Evolutionary conservation across 352 stramenopile species (phyloP).

Genomic region (Phytophthora sp.): DNA sequence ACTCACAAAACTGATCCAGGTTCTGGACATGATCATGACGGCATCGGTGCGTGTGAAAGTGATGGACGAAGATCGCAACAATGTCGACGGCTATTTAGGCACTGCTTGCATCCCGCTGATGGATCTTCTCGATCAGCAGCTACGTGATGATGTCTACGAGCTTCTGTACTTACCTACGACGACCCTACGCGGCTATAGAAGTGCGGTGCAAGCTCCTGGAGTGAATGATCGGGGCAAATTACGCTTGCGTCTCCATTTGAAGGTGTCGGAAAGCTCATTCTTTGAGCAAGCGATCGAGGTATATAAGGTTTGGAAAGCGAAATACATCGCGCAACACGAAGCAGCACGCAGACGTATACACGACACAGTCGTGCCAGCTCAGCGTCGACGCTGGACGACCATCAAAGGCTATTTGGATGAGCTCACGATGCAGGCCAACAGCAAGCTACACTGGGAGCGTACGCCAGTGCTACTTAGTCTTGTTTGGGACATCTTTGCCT

Average conservation of each 20-base stretch:
- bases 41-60: constrained; percentile 61
- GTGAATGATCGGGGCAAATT: constrained; percentile 43
- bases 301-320: constrained; percentile 67
- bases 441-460: constrained; percentile 71
- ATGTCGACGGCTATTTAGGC: constrained; percentile 58
- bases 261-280: constrained; percentile 63
- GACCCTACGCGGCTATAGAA: constrained; percentile 7
- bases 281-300: constrained; percentile 70
- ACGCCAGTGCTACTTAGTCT: constrained; percentile 69
- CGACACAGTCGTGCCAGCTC: constrained; percentile 60
- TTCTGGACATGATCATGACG: constrained; percentile 71
- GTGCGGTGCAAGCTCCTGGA: not conserved
- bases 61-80: constrained; percentile 57
- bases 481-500: constrained; percentile 76
- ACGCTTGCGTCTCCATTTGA: constrained; percentile 52
- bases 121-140: constrained; percentile 68
- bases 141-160: constrained; percentile 66
- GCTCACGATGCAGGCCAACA: constrained; percentile 43
- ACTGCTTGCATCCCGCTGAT: constrained; percentile 67
- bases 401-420: constrained; percentile 66
- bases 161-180: constrained; percentile 41
- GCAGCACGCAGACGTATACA: constrained; percentile 61
- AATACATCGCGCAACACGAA: constrained; percentile 69
- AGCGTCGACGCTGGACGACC: constrained; percentile 65
- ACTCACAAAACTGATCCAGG: constrained; percentile 57